Conservation (phyloP, 495 filamentous ascomycete species). For the Annulohypoxylon stygium region DNA sequence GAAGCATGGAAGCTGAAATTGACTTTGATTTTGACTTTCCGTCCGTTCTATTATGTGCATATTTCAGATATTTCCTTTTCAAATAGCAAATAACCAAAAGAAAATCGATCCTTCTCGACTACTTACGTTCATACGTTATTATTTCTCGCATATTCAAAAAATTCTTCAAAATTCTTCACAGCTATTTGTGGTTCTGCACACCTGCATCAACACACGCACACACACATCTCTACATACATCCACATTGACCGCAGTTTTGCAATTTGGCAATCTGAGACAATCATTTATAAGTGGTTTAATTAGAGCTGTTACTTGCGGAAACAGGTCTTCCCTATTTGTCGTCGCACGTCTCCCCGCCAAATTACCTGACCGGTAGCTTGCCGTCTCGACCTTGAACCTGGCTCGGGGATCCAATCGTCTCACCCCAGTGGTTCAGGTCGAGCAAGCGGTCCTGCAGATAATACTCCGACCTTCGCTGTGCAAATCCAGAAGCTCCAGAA, state of each 20-base stretch:
- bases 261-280: conserved; percentile 36
- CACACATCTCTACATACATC: neutral
- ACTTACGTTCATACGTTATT: neutral
- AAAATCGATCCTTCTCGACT: conserved; percentile 15
- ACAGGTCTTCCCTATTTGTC: conserved; percentile 41
- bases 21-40: conserved; percentile 6
- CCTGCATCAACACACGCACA: neutral
- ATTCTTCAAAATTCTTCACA: conserved; percentile 2
- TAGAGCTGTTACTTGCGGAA: conserved; percentile 30
- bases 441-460: conserved; percentile 50
- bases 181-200: neutral
- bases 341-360: conserved; percentile 34
- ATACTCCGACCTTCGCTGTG: conserved; percentile 51
- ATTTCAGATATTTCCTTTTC: neutral
- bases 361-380: conserved; percentile 42
- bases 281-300: conserved; percentile 39
- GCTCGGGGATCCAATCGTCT: conserved; percentile 44
- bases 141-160: conserved; percentile 8
- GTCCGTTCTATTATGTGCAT: neutral
- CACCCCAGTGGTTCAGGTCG: conserved; percentile 38
- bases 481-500: conserved; percentile 47
- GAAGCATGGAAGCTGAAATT: conserved; percentile 10
- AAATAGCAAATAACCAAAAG: conserved; percentile 1
- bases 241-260: conserved; percentile 27
- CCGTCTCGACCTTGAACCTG: conserved; percentile 44